Conservation (phyloP, 2,329 filamentous ascomycete species). For the Trichoderma sp. region DNA sequence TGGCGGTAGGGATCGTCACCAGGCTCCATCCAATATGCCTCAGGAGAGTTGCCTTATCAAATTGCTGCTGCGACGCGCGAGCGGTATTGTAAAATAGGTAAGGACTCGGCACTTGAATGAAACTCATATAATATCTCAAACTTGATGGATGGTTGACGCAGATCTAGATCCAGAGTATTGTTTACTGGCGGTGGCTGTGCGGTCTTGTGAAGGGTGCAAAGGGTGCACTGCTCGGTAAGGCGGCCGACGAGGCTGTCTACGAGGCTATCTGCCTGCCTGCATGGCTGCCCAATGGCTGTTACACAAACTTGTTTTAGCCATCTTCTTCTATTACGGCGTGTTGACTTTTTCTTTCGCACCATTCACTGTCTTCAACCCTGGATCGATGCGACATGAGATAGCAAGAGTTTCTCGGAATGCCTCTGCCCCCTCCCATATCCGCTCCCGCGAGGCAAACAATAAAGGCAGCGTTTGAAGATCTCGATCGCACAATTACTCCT, state of each 20-base stretch:
- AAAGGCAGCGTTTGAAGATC: not conserved
- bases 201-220: not conserved
- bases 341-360: not conserved
- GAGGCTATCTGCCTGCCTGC: not conserved
- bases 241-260: not conserved
- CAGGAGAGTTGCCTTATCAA: not conserved
- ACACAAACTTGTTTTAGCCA: not conserved
- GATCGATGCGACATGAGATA: not conserved
- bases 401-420: not conserved
- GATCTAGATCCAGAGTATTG: not conserved
- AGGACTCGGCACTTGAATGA: not conserved
- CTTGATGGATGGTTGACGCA: not conserved
- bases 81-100: not conserved
- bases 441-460: not conserved
- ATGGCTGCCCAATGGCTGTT: not conserved
- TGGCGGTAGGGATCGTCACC: not conserved
- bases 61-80: not conserved
- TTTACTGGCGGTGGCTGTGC: not conserved
- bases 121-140: not conserved
- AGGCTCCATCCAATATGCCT: not conserved
- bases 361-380: not conserved
- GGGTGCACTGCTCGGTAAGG: not conserved
- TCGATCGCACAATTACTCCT: not conserved
- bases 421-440: not conserved
- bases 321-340: not conserved